Evolutionary conservation across 768 basidiomycete species (phyloP).

Genomic region (Termitomyces sp.): DNA sequence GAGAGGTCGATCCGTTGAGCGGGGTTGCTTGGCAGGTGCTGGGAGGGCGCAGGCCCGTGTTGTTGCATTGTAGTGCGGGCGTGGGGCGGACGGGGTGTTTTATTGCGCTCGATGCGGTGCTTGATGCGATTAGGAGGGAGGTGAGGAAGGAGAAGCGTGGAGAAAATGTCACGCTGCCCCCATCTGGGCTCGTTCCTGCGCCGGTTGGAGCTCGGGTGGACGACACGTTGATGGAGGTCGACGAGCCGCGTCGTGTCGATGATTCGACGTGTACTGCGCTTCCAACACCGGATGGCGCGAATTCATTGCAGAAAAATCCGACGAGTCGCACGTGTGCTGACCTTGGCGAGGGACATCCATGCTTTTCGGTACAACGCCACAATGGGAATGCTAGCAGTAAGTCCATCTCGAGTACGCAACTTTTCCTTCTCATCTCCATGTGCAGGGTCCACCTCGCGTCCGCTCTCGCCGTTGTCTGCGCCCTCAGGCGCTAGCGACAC

Average conservation of each 20-base stretch:
- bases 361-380: too few species aligned
- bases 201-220: too few species aligned
- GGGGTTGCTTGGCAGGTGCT: slow-evolving; percentile 53
- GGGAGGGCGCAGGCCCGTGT: slow-evolving; percentile 46
- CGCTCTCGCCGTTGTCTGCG: neutral
- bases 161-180: too few species aligned
- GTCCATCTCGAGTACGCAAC: neutral
- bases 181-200: slow-evolving; percentile 6
- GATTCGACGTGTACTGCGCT: too few species aligned
- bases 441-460: neutral
- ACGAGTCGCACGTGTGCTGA: too few species aligned
- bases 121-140: slow-evolving; percentile 69
- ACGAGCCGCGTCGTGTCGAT: too few species aligned
- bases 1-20: slow-evolving; percentile 41
- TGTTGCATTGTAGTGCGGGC: slow-evolving; percentile 91
- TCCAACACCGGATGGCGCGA: too few species aligned
- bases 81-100: slow-evolving; percentile 94
- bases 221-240: too few species aligned
- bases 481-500: neutral
- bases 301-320: too few species aligned
- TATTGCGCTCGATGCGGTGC: slow-evolving; percentile 82
- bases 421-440: neutral
- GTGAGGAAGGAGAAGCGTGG: slow-evolving; percentile 20
- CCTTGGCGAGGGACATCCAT: too few species aligned
- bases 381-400: neutral